phyloP scores from a whole-genome alignment of 768 basidiomycete species.

The Dentipellis fragilis region DNA sequence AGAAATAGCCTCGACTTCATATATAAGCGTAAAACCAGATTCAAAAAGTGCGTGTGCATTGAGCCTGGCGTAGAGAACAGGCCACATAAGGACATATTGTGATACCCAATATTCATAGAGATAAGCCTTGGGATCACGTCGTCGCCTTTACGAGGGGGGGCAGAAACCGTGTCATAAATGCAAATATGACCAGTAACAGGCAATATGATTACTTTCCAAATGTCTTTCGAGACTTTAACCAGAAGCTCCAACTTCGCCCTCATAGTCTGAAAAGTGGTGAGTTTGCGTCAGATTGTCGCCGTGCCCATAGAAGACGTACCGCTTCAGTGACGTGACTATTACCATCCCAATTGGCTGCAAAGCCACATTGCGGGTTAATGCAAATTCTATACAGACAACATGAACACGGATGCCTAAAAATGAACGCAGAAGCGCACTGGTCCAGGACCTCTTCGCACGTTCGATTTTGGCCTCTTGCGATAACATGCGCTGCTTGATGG shows the following conservation, averaged over 20 bases:
- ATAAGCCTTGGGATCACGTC: neutral
- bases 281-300: neutral
- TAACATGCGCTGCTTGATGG: neutral
- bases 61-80: neutral
- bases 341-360: neutral
- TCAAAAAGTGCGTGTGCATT: too few relatives aligned
- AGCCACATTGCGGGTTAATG: neutral
- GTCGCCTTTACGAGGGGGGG: neutral
- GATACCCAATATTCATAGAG: neutral
- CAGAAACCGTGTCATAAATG: neutral
- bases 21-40: neutral
- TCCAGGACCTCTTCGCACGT: neutral
- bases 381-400: neutral
- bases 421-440: neutral
- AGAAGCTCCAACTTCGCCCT: neutral
- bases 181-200: neutral
- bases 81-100: neutral
- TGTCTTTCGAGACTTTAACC: neutral
- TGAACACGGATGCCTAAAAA: neutral
- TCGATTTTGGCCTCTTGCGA: neutral
- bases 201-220: neutral
- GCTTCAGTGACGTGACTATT: neutral
- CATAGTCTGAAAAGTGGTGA: neutral
- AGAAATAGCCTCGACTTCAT: neutral
- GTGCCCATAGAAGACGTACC: neutral